Evolutionary conservation across 2,329 filamentous ascomycete species (phyloP).

Genomic region (Thelonectria olida): DNA sequence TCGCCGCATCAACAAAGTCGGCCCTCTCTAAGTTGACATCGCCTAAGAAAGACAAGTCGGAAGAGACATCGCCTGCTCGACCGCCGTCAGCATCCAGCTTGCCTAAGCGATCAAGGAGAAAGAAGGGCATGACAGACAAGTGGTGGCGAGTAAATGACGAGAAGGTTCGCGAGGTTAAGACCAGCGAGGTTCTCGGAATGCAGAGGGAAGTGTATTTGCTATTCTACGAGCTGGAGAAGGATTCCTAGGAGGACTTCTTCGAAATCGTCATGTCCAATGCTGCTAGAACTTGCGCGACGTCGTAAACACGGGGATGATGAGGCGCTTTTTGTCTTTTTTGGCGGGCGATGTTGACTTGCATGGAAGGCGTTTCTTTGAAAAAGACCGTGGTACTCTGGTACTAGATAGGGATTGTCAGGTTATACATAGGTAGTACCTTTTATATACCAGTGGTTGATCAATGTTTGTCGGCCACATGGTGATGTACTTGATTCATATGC

Average conservation of each 20-base stretch:
- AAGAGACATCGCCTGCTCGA: slow-evolving; percentile 34
- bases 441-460: no score
- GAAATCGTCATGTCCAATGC: neutral
- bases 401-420: neutral
- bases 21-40: slow-evolving; percentile 60
- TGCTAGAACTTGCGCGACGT: slow-evolving; percentile 7
- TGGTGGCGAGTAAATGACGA: slow-evolving; percentile 99
- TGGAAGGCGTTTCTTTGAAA: slow-evolving; percentile 32
- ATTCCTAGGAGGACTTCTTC: slow-evolving; percentile 28
- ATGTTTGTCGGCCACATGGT: no score
- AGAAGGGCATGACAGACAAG: slow-evolving; percentile 67
- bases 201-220: slow-evolving; percentile 95
- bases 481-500: no score
- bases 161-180: slow-evolving; percentile 94
- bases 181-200: slow-evolving; percentile 89
- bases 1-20: slow-evolving; percentile 65
- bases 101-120: slow-evolving; percentile 59
- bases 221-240: slow-evolving; percentile 88
- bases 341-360: slow-evolving; percentile 26
- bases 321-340: slow-evolving; percentile 6
- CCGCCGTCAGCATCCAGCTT: slow-evolving; percentile 33
- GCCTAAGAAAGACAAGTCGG: slow-evolving; percentile 41
- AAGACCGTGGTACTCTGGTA: slow-evolving; percentile 1
- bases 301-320: neutral
- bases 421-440: no score